A percentile compares a stretch with the other conserved stretches of the same genome.
Evolutionary conservation across 805 yeast species (phyloP).

Genomic region (Naumovozyma baii): DNA sequence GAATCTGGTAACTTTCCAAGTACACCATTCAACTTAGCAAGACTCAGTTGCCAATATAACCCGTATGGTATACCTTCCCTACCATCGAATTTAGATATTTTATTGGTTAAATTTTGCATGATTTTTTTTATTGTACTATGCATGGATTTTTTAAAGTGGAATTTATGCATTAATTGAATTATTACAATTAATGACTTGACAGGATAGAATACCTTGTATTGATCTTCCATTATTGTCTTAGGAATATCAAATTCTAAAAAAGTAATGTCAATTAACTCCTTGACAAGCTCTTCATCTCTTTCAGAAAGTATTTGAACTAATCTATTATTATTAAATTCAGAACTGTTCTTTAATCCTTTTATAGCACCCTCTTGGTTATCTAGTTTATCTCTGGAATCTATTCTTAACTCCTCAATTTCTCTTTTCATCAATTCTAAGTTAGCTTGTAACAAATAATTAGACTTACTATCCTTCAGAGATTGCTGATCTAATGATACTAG

Average conservation of each 20-base stretch:
- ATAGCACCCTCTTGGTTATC: not conserved
- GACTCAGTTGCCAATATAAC: not conserved
- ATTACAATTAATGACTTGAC: not conserved
- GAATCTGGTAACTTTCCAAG: no score
- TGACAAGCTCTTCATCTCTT: not conserved
- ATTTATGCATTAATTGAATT: not conserved
- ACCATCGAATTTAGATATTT: not conserved
- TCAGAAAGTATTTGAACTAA: not conserved
- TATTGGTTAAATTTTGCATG: not conserved
- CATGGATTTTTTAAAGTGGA: no score
- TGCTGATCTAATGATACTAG: conserved; percentile 7
- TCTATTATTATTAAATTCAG: not conserved
- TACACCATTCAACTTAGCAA: no score
- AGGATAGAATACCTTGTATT: not conserved
- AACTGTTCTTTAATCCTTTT: not conserved
- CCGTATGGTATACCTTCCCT: not conserved
- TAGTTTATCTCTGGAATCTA: not conserved
- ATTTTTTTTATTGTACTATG: not conserved
- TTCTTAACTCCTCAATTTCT: not conserved
- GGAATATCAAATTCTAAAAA: not conserved
- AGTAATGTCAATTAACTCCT: not conserved
- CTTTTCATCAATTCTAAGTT: not conserved
- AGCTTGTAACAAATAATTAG: not conserved
- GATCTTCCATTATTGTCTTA: no score
- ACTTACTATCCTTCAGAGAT: not conserved